Base-by-base conservation (phyloP, 805 yeast species). In the Metschnikowia noctiluminum region DNA sequence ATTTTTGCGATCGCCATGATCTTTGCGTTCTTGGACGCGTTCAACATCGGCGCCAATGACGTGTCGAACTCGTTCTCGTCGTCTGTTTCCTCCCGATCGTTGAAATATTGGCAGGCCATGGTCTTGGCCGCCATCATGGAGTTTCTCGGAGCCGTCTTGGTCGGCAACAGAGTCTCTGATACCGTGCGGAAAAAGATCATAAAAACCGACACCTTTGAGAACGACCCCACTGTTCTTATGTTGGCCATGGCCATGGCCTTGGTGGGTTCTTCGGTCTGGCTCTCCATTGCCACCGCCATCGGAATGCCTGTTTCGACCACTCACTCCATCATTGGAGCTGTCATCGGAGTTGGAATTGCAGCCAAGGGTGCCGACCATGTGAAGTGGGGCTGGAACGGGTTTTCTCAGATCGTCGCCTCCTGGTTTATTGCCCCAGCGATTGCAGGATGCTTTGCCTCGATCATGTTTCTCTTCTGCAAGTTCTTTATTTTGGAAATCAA, bases 281-380 rank as follows among this genome's bases (percentile, higher is more conserved):
- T 85, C 46, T 69, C 85, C 6, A 46, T 82, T 50, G 91, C 91
- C 36, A 86, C 91, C 13, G 52, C 63, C 2, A 66, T 84, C 31
- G 87, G 88, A 53, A 76, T 82, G 78, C 91, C 91, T n/a, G 90
- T 85, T 38, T 85, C 91, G 15, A 84, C 91, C 14, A 85, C 92
- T 10, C 91, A 86, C 61, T 82, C 89, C 9, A 84, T 86, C 54
- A 85, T 85, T 43, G 91, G 91, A 59, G 90, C 81, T 38, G 76
- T 83, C 37, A 82, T 85, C 50, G 92, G 92, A 55, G 77, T 86
- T 8, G 85, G 88, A 52, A 77, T 86, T 57, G 92, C 90, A 38
- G 81, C 89, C 35, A 79, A 75, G 55, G 89, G 89, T 49, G 81
- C 79, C 39, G 61, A 67, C 7, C 73, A 80, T 52, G 77, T 85